Evolutionary conservation across 2,329 filamentous ascomycete species (phyloP).

Genomic region (Plenodomus lindquistii): DNA sequence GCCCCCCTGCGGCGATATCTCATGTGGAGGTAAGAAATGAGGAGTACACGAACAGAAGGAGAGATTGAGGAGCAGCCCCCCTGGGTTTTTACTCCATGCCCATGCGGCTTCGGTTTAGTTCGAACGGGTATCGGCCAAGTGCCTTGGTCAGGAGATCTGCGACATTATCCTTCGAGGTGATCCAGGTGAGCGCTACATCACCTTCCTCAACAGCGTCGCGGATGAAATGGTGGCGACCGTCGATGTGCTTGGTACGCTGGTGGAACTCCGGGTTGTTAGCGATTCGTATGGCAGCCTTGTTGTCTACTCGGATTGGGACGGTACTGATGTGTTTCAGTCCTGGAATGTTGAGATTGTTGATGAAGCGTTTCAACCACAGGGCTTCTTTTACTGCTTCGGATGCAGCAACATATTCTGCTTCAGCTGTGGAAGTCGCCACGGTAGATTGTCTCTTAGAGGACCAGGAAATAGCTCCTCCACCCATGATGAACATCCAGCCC

Average conservation of each 20-base stretch:
- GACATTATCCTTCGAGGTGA: slow-evolving; percentile 1
- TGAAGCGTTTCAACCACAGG: slow-evolving; percentile 16
- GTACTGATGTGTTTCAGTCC: background rate
- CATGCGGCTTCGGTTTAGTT: too few relatives aligned
- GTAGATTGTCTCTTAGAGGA: slow-evolving; percentile 15
- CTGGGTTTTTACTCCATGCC: too few relatives aligned
- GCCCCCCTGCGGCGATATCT: too few relatives aligned
- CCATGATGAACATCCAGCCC: background rate
- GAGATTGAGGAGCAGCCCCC: too few relatives aligned
- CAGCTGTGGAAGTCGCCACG: slow-evolving; percentile 16
- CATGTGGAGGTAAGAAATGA: too few relatives aligned
- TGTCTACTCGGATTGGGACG: background rate
- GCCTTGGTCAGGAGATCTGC: slow-evolving; percentile 6
- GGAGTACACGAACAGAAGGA: too few relatives aligned
- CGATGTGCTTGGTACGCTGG: slow-evolving; percentile 13
- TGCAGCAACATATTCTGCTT: slow-evolving; percentile 23
- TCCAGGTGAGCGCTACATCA: background rate
- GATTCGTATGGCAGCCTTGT: slow-evolving; percentile 2
- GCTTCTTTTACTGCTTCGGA: slow-evolving; percentile 19
- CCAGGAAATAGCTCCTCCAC: slow-evolving; percentile 15
- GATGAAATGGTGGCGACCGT: slow-evolving; percentile 17
- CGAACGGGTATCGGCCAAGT: too few relatives aligned
- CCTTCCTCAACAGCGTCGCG: slow-evolving; percentile 1
- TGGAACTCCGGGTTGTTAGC: slow-evolving; percentile 13
- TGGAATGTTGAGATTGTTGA: background rate